phyloP scores from a whole-genome alignment of 164 flowering plant genomes.

The Houttuynia cordata region DNA sequence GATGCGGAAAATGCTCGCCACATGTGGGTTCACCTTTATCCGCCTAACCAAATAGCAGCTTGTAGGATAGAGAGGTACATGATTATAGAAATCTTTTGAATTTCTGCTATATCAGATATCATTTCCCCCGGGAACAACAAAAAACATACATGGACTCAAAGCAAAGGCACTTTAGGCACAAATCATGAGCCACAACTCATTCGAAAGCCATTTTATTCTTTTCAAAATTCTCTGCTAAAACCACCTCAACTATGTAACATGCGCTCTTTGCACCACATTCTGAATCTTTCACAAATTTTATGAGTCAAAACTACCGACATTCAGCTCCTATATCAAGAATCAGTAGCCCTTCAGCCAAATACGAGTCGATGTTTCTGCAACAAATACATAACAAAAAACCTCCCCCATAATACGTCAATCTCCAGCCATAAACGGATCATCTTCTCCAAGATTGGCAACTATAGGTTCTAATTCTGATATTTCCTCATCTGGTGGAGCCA shows the following conservation, averaged over 20 bases:
- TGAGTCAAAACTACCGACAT: background rate
- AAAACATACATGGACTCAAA: too few relatives aligned
- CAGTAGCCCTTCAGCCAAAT: background rate
- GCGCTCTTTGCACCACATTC: background rate
- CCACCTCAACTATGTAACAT: background rate
- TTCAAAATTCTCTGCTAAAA: background rate
- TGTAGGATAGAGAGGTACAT: too few relatives aligned
- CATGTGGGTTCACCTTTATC: too few relatives aligned
- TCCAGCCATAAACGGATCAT: slow-evolving; percentile 88
- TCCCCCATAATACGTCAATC: slow-evolving; percentile 24
- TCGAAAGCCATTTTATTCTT: background rate
- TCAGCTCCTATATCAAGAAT: background rate
- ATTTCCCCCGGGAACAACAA: too few relatives aligned
- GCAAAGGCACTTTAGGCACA: too few relatives aligned
- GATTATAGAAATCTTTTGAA: too few relatives aligned
- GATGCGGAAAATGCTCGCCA: too few relatives aligned
- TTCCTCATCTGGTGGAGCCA: slow-evolving; percentile 56
- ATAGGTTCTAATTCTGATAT: slow-evolving; percentile 41
- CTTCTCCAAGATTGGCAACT: slow-evolving; percentile 84
- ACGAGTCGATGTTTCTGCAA: background rate
- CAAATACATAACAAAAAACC: background rate
- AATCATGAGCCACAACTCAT: too few relatives aligned
- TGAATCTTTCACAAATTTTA: background rate
- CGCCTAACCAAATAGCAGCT: too few relatives aligned
- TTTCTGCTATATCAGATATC: too few relatives aligned